Evolutionary conservation across 2,329 filamentous ascomycete genomes (phyloP).

Genomic region (Calonectria hongkongensis): DNA sequence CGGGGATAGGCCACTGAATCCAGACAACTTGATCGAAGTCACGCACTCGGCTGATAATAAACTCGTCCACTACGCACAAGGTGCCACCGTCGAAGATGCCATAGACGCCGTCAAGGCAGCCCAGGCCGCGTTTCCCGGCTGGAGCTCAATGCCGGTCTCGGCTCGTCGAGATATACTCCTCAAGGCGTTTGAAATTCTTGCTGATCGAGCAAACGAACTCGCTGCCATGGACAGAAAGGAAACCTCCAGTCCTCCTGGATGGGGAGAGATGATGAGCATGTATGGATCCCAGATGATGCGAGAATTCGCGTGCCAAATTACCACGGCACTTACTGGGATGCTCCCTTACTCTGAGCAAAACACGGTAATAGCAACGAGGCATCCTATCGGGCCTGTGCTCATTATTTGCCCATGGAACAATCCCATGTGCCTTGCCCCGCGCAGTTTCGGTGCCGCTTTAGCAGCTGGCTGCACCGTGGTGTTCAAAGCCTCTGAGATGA

Average conservation of each 20-base stretch:
- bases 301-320: background rate
- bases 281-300: background rate
- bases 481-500: conserved; percentile 39
- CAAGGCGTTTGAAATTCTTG: conserved; percentile 20
- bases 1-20: background rate
- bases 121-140: conserved; percentile 14
- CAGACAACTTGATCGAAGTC: conserved; percentile 14
- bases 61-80: conserved; percentile 20
- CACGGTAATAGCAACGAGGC: background rate
- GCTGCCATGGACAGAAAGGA: conserved; percentile 7
- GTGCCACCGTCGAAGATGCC: conserved; percentile 10
- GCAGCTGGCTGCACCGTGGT: conserved; percentile 40
- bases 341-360: background rate
- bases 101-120: background rate
- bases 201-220: conserved; percentile 6
- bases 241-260: conserved; percentile 14
- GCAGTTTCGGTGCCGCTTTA: conserved; percentile 27
- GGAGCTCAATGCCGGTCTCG: background rate
- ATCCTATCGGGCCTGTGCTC: conserved; percentile 32
- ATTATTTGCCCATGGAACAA: conserved; percentile 39
- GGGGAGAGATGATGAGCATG: conserved; percentile 10
- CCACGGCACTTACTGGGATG: background rate
- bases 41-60: conserved; percentile 18
- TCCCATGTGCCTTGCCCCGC: conserved; percentile 25
- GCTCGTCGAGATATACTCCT: conserved; percentile 25